Base-by-base conservation (phyloP, 2,329 filamentous ascomycete species). In the Cryphonectria parasitica region DNA sequence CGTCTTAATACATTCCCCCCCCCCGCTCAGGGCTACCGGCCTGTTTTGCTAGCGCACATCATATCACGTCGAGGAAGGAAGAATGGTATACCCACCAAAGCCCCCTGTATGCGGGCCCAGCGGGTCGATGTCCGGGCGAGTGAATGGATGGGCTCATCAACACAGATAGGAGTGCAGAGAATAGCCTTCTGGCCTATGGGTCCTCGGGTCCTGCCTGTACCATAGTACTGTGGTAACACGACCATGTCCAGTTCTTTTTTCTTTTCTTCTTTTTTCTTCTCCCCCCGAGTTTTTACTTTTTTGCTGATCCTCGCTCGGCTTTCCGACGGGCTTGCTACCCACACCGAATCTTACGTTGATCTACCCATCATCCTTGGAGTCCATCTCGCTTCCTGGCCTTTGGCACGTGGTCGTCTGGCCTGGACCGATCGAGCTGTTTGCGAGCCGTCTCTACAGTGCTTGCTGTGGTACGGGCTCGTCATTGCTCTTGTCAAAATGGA, bases 31-130 rank as follows among this genome's bases (percentile, higher is more conserved):
- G 22, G n/a, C 19, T n/a, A n/a, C 45, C 22, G 54, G 28, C 54
- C 10, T 13, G 52, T 25, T 56, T 56, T 6, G 25, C 25, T 56
- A 28, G 52, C 52, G n/a, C n/a, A 54, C 43, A 45, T 22, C 43
- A 45, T 15, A 45, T 49, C 43, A 49, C 4, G 19, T 49, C 43
- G 17, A 49, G 45, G 45, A 49, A 19, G 45, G 45, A n/a, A n/a
- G 19, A 49, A 49, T n/a, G 45, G 22, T 8, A 49, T 22, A 49
- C 45, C 45, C 22, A n/a, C 45, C 22, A 7, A 7, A 11, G 7
- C 45, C 45, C 45, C 45, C 45, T n/a, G 54, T 28, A 58, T 58
- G 54, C 54, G 54, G 54, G 25, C 54, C 54, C 19, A 25, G 54
- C 54, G 54, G 54, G 54, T 58, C 54, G 54, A 58, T 28, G 28